These are phyloP conservation scores for Suhomyces anneliseae DNA, from an alignment of 1,139 yeast species.

Conservation along the genomic window DNA sequence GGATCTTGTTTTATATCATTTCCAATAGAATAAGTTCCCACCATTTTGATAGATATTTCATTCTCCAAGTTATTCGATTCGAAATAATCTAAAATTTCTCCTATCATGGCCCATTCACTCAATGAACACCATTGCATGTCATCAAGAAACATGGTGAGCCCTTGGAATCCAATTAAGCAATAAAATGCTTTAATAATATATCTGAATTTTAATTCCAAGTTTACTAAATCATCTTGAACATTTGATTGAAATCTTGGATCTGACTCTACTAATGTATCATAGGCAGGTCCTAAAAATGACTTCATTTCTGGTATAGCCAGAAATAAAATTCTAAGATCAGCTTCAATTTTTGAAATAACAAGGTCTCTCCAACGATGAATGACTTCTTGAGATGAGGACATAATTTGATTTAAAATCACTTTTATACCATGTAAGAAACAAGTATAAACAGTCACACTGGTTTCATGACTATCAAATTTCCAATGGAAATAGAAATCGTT, in stretches of 20 bases:
- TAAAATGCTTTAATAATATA: conserved; percentile 45
- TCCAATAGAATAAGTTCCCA: conserved; percentile 15
- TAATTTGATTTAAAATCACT: conserved; percentile 42
- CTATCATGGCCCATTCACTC: conserved; percentile 29
- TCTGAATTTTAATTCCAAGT: conserved; percentile 43
- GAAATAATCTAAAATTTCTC: conserved; percentile 28
- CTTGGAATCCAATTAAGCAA: conserved; percentile 42
- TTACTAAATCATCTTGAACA: conserved; percentile 24
- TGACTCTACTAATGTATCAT: conserved; percentile 21
- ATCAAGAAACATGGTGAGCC: conserved; percentile 49
- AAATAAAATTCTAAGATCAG: conserved; percentile 46
- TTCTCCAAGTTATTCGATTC: conserved; percentile 22
- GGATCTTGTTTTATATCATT: neutral
- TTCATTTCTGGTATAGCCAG: conserved; percentile 48
- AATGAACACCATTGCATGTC: conserved; percentile 48
- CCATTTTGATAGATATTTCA: conserved; percentile 19
- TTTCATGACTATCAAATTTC: conserved; percentile 37
- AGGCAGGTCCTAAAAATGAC: conserved; percentile 45
- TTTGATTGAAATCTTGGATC: conserved; percentile 11
- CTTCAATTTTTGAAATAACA: conserved; percentile 39
- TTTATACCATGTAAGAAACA: conserved; percentile 38
- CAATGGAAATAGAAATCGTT: conserved; percentile 43
- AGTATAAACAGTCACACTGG: conserved; percentile 29
- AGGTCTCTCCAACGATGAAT: conserved; percentile 46
- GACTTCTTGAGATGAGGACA: conserved; percentile 38